A percentile compares a stretch with the other conserved stretches of the same genome.
Conservation (phyloP, 768 basidiomycete species). For the Mycena capillaripes region DNA sequence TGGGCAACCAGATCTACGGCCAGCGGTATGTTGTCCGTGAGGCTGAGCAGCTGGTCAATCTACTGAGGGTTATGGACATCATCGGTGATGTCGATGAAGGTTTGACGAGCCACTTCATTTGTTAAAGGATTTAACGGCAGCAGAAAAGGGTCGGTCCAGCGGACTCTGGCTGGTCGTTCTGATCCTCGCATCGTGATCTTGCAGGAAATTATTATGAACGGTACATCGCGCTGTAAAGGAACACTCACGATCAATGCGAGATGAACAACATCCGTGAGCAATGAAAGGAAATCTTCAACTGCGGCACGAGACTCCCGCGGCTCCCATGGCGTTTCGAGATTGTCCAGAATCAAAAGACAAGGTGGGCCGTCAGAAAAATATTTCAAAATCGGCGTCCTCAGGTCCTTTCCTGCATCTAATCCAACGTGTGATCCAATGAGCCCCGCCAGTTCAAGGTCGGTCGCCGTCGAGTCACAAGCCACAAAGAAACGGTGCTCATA, state of each 20-base stretch:
- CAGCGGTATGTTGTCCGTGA: not conserved
- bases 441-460: not conserved
- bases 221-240: no score
- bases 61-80: not conserved
- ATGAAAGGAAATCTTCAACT: not conserved
- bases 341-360: no score
- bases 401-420: not conserved
- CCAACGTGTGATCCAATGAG: not conserved
- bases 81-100: not conserved
- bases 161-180: no score
- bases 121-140: no score
- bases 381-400: no score
- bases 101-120: no score
- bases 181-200: not conserved
- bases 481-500: not conserved
- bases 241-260: not conserved
- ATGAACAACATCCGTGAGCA: not conserved
- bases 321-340: not conserved
- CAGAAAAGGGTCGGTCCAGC: no score
- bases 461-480: not conserved
- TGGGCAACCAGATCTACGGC: not conserved
- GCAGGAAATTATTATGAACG: no score
- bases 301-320: not conserved
- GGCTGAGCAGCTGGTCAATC: not conserved
- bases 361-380: no score